Conservation (phyloP, 805 yeast species). For the Ogataea pignaliae region DNA sequence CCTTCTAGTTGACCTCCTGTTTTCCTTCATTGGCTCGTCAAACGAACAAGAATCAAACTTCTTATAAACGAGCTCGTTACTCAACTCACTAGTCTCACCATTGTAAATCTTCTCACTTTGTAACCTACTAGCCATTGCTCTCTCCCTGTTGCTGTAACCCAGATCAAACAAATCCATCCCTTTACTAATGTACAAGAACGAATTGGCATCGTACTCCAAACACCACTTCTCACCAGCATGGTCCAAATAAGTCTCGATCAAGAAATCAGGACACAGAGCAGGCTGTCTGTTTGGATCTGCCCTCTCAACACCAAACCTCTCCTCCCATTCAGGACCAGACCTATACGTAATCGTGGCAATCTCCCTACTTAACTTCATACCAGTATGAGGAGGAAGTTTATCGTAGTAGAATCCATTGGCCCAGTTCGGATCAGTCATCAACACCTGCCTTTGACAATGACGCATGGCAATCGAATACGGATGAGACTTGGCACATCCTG, state of each 20-base stretch:
- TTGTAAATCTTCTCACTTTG: conserved; percentile 32
- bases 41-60: conserved; percentile 34
- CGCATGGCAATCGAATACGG: conserved; percentile 93
- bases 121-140: conserved; percentile 39
- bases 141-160: conserved; percentile 43
- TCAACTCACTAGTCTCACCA: conserved; percentile 20
- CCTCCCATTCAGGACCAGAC: conserved; percentile 97
- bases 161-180: conserved; percentile 94
- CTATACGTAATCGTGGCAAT: conserved; percentile 92
- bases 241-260: conserved; percentile 88
- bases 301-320: conserved; percentile 82
- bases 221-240: conserved; percentile 96
- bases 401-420: conserved; percentile 79
- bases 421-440: conserved; percentile 96
- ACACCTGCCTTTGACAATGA: conserved; percentile 86
- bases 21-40: conserved; percentile 48
- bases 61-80: conserved; percentile 25
- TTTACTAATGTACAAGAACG: conserved; percentile 79
- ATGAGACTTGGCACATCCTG: conserved; percentile 92
- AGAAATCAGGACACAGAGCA: conserved; percentile 87
- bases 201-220: conserved; percentile 85
- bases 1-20: conserved; percentile 38
- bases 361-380: conserved; percentile 91
- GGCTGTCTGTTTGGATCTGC: conserved; percentile 77
- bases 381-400: conserved; percentile 81